Percentiles rank a stretch among this genome's conserved stretches.
phyloP scores from a whole-genome alignment of 176 grass and related monocot species.

The maize (Zea mays) region DNA sequence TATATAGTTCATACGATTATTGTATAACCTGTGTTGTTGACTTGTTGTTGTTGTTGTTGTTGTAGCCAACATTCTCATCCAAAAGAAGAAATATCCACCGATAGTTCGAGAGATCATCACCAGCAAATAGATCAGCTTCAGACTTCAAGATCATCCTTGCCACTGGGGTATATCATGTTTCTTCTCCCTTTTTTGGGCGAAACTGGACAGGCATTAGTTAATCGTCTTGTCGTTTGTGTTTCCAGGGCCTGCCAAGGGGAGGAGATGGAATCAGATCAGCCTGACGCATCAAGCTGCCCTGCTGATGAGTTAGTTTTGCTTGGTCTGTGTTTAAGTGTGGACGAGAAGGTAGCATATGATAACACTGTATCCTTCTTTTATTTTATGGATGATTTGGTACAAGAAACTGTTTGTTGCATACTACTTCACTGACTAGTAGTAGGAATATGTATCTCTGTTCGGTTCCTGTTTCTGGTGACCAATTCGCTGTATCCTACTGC shows the following conservation, averaged over 20 bases:
- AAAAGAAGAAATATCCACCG: neutral
- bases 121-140: slow-evolving; percentile 13
- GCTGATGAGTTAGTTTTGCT: slow-evolving; percentile 34
- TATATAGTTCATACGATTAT: neutral
- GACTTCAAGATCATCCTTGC: neutral
- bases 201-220: neutral
- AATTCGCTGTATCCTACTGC: neutral
- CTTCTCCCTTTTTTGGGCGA: neutral
- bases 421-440: neutral
- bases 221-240: neutral
- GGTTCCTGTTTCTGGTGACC: neutral
- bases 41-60: neutral
- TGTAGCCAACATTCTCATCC: slow-evolving; percentile 2
- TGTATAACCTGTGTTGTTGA: neutral
- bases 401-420: neutral
- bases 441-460: neutral
- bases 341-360: slow-evolving; percentile 40
- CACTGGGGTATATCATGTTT: neutral
- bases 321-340: slow-evolving; percentile 32
- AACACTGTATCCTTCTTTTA: no score
- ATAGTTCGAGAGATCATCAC: neutral
- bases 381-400: slow-evolving; percentile 12
- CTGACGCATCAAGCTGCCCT: neutral
- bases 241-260: neutral
- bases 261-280: neutral